Evolutionary conservation across 768 basidiomycete genomes (phyloP).

Genomic region (Sarcodon aspratus): DNA sequence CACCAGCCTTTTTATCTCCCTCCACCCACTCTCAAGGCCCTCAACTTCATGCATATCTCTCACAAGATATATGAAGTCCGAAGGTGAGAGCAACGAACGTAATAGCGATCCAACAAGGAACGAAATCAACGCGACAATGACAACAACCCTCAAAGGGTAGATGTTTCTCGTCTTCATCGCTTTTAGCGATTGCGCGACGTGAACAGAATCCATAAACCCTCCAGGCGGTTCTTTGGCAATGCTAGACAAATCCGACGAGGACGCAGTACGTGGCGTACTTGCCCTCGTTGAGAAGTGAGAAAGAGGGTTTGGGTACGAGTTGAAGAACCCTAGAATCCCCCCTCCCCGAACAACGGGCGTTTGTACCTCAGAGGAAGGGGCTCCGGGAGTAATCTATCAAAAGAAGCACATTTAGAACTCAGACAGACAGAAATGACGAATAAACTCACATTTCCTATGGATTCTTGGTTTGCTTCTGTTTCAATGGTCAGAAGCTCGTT

Average conservation of each 20-base stretch:
- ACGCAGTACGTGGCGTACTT: background rate
- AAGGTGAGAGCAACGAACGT: conserved; percentile 79
- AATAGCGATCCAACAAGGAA: conserved; percentile 88
- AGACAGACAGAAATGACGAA: background rate
- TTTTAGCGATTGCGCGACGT: background rate
- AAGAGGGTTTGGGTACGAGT: background rate
- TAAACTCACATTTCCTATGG: conserved; percentile 11
- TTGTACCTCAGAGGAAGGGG: background rate
- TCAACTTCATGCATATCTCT: conserved; percentile 43
- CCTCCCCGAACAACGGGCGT: background rate
- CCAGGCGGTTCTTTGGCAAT: background rate
- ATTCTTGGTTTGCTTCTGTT: conserved; percentile 8
- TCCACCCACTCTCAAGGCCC: conserved; percentile 51
- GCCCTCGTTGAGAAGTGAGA: background rate
- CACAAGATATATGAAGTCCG: conserved; percentile 82
- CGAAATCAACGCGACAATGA: conserved; percentile 75
- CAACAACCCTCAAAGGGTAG: conserved; percentile 42
- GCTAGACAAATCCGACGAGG: background rate
- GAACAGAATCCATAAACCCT: background rate
- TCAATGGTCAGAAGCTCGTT: conserved; percentile 3
- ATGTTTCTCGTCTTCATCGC: conserved; percentile 2
- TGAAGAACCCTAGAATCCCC: background rate
- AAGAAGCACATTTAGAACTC: background rate
- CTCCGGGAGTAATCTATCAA: background rate
- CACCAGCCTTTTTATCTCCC: conserved; percentile 72